Evolutionary conservation across 805 yeast genomes (phyloP).

Genomic region (Teunomyces pallodes): DNA sequence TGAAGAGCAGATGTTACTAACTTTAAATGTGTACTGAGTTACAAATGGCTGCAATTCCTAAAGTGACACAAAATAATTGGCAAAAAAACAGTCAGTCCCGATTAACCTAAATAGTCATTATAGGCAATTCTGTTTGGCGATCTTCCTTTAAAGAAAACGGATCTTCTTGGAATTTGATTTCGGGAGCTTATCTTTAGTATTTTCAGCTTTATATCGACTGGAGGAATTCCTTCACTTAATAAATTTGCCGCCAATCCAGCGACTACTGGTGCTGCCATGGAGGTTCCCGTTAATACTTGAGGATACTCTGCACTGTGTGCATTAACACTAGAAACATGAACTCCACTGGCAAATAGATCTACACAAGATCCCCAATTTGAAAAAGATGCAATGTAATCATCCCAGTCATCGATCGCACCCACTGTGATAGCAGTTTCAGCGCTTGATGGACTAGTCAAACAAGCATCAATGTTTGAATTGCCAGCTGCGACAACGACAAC

Average conservation of each 20-base stretch:
- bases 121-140: constrained; percentile 61
- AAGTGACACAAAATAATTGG: not conserved
- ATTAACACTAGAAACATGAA: constrained; percentile 57
- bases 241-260: constrained; percentile 61
- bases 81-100: not conserved
- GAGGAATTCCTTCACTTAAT: constrained; percentile 49
- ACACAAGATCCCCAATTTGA: constrained; percentile 96
- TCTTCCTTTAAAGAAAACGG: constrained; percentile 44
- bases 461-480: constrained; percentile 73
- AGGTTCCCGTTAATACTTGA: constrained; percentile 62
- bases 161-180: constrained; percentile 46
- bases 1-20: too few relatives aligned
- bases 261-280: constrained; percentile 79
- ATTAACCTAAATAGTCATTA: constrained; percentile 16
- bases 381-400: constrained; percentile 69
- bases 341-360: constrained; percentile 82
- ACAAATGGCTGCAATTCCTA: constrained; percentile 1
- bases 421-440: constrained; percentile 71
- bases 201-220: constrained; percentile 38
- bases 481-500: constrained; percentile 85
- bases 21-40: not conserved
- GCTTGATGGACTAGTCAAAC: constrained; percentile 84
- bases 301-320: constrained; percentile 24
- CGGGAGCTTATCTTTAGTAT: constrained; percentile 47
- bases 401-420: constrained; percentile 81